phyloP scores from a whole-genome alignment of 1,284 basidiomycete species.

The Cutaneotrichosporon sp. region DNA sequence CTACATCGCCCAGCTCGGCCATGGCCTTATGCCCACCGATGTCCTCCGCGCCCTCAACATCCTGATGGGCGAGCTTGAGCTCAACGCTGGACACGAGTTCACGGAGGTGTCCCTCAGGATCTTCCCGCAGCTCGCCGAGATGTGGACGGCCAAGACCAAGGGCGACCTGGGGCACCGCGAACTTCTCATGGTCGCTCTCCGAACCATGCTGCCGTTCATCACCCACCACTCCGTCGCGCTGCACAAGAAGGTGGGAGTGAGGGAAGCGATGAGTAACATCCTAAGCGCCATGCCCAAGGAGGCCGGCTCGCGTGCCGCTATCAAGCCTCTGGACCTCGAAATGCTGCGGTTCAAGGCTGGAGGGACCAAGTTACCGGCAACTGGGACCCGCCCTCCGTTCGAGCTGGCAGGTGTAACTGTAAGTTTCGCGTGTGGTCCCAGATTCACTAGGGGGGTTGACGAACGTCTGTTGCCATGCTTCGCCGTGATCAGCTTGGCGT shows the following conservation, averaged over 20 bases:
- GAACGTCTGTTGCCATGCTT: no score
- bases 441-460: no score
- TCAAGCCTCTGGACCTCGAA: slow-evolving; percentile 62
- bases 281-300: slow-evolving; percentile 61
- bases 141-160: slow-evolving; percentile 79
- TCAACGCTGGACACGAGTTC: slow-evolving; percentile 67
- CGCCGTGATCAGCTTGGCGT: no score
- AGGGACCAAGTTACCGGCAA: background rate
- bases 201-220: slow-evolving; percentile 70
- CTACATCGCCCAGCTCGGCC: slow-evolving; percentile 66
- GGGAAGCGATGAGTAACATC: slow-evolving; percentile 60
- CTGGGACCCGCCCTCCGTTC: slow-evolving; percentile 24
- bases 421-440: no score
- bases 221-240: slow-evolving; percentile 46
- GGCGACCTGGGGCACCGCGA: slow-evolving; percentile 59
- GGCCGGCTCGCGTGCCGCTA: slow-evolving; percentile 64
- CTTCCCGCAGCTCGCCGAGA: slow-evolving; percentile 65
- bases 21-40: slow-evolving; percentile 73
- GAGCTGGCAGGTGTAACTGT: slow-evolving; percentile 28
- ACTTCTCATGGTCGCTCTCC: slow-evolving; percentile 64
- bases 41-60: slow-evolving; percentile 69
- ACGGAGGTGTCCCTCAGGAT: slow-evolving; percentile 62
- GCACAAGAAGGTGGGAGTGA: slow-evolving; percentile 30
- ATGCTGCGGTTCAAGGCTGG: slow-evolving; percentile 13
- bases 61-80: slow-evolving; percentile 67